Conservation (phyloP, 1,284 basidiomycete genomes). For the Coniophora puteana region DNA sequence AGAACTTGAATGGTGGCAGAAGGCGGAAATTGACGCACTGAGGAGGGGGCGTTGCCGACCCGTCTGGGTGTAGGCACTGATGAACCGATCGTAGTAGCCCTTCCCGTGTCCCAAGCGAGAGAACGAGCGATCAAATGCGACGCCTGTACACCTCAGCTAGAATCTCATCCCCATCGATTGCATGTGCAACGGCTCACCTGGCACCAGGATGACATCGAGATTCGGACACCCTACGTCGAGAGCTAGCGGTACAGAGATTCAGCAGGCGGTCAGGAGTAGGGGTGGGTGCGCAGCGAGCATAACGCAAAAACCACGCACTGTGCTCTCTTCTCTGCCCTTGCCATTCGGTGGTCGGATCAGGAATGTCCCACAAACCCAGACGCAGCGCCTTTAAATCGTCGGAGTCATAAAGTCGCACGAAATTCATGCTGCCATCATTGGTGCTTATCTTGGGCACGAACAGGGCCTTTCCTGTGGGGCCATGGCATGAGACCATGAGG, state of each 20-base stretch:
- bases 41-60: constrained; percentile 45
- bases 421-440: constrained; percentile 54
- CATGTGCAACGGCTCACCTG: constrained; percentile 42
- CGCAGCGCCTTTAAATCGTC: constrained; percentile 57
- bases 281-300: constrained; percentile 3
- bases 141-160: constrained; percentile 37
- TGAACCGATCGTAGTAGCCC: constrained; percentile 76
- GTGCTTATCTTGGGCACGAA: constrained; percentile 66
- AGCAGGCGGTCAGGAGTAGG: no score
- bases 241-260: constrained; percentile 30
- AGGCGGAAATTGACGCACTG: constrained; percentile 34
- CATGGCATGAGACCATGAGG: not conserved
- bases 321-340: constrained; percentile 40
- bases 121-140: constrained; percentile 72
- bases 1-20: constrained; percentile 10
- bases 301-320: constrained; percentile 37
- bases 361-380: constrained; percentile 68
- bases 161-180: constrained; percentile 6
- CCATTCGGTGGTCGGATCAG: constrained; percentile 54
- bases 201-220: constrained; percentile 67
- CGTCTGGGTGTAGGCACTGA: constrained; percentile 46
- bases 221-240: constrained; percentile 36
- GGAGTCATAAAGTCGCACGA: constrained; percentile 54
- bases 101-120: constrained; percentile 76
- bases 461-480: constrained; percentile 52